These are phyloP conservation scores for Hygrophila difformis DNA, from an alignment of 257 asterid species.

Conservation along the genomic window DNA sequence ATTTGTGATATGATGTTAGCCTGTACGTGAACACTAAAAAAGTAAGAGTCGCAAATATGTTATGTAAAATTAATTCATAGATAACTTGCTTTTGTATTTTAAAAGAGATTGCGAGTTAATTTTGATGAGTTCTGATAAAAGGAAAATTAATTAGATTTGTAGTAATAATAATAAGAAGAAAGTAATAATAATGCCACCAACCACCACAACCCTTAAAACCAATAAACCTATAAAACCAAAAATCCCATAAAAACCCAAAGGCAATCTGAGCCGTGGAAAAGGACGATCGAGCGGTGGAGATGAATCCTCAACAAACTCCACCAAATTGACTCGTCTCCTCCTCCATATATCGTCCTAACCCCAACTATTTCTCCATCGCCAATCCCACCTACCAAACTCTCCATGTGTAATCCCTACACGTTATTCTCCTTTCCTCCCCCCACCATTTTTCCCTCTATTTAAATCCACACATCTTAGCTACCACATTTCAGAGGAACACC, in stretches of 20 bases:
- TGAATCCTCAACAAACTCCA: slow-evolving; percentile 45
- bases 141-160: no score
- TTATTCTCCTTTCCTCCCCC: background rate
- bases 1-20: no score
- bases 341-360: background rate
- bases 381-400: slow-evolving; percentile 54
- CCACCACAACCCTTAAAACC: background rate
- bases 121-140: no score
- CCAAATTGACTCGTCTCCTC: slow-evolving; percentile 19
- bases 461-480: slow-evolving; percentile 23
- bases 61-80: no score
- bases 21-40: no score
- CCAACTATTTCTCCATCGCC: background rate
- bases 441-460: slow-evolving; percentile 28
- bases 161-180: no score
- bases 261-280: slow-evolving; percentile 22
- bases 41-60: no score
- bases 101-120: no score
- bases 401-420: background rate
- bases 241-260: background rate
- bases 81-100: no score
- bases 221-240: no score
- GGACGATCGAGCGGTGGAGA: slow-evolving; percentile 21
- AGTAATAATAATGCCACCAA: background rate
- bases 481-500: slow-evolving; percentile 2